Percentiles rank a stretch among this genome's conserved stretches.
phyloP scores from a whole-genome alignment of 345 rosid species.

The Anacardium occidentale region DNA sequence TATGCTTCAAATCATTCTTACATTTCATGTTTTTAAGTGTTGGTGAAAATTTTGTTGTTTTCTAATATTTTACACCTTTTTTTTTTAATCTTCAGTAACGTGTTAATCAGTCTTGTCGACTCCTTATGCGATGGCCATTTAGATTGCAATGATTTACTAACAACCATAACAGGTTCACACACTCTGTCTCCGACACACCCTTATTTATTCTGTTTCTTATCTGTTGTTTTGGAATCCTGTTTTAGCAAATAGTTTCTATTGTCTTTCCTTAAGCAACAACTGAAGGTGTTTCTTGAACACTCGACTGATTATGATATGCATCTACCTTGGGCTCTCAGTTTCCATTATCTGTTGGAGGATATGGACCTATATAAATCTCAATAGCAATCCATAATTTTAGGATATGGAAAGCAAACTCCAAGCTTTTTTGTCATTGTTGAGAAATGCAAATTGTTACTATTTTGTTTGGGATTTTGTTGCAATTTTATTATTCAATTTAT shows the following conservation, averaged over 20 bases:
- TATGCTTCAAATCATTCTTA: not conserved
- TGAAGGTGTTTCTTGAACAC: too few species aligned
- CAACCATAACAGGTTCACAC: conserved; percentile 69
- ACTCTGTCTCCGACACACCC: conserved; percentile 12
- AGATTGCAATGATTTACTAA: conserved; percentile 71
- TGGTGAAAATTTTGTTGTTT: conserved; percentile 5
- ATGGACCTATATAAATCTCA: too few species aligned
- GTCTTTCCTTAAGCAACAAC: not conserved
- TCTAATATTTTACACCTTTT: not conserved
- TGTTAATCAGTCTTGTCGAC: conserved; percentile 65
- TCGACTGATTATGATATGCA: too few species aligned
- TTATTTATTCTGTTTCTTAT: not conserved
- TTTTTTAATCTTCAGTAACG: conserved; percentile 43
- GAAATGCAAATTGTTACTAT: too few species aligned
- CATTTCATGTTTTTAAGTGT: not conserved
- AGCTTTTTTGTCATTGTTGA: too few species aligned
- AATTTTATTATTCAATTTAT: too few species aligned
- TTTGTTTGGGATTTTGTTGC: too few species aligned
- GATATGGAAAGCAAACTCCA: too few species aligned
- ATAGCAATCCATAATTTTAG: too few species aligned
- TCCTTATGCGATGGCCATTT: conserved; percentile 61
- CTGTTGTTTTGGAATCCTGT: not conserved
- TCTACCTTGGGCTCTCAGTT: too few species aligned
- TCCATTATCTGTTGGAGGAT: too few species aligned
- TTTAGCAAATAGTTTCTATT: conserved; percentile 1